Conservation (phyloP, 257 asterid species). For the Capsicum baccatum region DNA sequence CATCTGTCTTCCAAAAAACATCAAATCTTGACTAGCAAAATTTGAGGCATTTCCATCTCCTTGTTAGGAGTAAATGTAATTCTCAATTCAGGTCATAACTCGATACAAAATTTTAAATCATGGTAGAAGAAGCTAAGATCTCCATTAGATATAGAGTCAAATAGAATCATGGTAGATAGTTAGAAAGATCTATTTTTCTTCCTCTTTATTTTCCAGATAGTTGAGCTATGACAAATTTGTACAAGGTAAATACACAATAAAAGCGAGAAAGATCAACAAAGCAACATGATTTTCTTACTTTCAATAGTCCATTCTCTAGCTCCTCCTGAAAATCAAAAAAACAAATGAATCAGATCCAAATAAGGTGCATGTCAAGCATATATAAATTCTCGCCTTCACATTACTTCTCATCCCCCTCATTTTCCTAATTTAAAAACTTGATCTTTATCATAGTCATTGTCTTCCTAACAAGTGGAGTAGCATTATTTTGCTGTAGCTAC, state of each 20-base stretch:
- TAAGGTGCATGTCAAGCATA: not conserved
- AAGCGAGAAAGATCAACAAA: not conserved
- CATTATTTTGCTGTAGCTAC: too few species aligned
- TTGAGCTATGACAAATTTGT: not conserved
- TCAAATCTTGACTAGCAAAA: not conserved
- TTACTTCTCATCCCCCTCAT: not conserved
- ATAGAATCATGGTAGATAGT: not conserved
- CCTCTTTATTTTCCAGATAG: not conserved
- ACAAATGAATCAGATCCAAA: not conserved
- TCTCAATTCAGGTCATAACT: not conserved
- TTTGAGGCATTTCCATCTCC: not conserved
- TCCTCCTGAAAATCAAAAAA: conserved; percentile 67
- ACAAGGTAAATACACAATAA: not conserved
- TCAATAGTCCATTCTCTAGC: conserved; percentile 81
- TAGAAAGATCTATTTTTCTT: not conserved
- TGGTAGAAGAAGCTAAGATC: conserved; percentile 13
- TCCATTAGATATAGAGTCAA: not conserved
- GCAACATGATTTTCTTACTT: conserved; percentile 46
- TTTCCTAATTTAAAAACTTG: not conserved
- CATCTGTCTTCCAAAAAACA: not conserved
- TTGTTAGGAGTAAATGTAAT: not conserved
- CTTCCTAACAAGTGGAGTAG: not conserved
- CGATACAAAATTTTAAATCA: not conserved
- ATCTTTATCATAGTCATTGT: too few species aligned
- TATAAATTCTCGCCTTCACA: not conserved